Evolutionary conservation across 1,284 basidiomycete species (phyloP), one percentile per base, ranked within the genome.

Genomic region (Rhodotorula mucilaginosa): DNA sequence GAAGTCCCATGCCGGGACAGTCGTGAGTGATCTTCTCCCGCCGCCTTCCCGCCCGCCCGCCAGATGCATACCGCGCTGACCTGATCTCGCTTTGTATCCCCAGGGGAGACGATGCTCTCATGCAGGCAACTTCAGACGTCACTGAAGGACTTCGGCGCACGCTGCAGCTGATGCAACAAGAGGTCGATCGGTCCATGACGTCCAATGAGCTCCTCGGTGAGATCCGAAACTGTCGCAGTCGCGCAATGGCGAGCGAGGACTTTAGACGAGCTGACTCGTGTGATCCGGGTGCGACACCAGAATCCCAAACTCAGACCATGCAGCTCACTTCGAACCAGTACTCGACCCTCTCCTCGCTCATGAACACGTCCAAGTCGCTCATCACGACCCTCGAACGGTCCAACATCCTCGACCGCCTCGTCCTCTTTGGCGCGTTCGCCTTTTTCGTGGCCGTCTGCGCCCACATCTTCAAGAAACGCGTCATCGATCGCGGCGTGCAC

Each of bases 331-430:
- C 90, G 0, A 82, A 85, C 16, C 87, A 89, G n/a, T 93, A 97
- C 79, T 89, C 92, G 78, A 85, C 85, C 19, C 88, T 97, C 74
- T 86, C 86, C 51, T 84, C 85, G 64, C 82, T 97, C 67, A 87
- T 97, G 79, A 83, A 84, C 63, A 88, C 90, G 39, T 94, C 92
- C 1, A 89, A 90, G 78, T 86, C 89, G 52, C 87, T 97, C 71
- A 88, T 97, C 74, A 90, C 89, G 23, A 88, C 89, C 0, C 88
- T 97, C 58, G 90, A 95, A 81, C 88, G 89, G 71, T 88, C 92
- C 10, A 93, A 97, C 83, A 90, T 91, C 87, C 84, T 94, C n/a
- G 93, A 97, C 83, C 89, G 93, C 12, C 81, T 94, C 49, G 83
- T 96, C 73, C 89, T 97, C 74, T 82, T 91, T 67, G 85, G 87